Conservation (phyloP, 2,329 filamentous ascomycete species). For the Ophiostoma australiae region DNA sequence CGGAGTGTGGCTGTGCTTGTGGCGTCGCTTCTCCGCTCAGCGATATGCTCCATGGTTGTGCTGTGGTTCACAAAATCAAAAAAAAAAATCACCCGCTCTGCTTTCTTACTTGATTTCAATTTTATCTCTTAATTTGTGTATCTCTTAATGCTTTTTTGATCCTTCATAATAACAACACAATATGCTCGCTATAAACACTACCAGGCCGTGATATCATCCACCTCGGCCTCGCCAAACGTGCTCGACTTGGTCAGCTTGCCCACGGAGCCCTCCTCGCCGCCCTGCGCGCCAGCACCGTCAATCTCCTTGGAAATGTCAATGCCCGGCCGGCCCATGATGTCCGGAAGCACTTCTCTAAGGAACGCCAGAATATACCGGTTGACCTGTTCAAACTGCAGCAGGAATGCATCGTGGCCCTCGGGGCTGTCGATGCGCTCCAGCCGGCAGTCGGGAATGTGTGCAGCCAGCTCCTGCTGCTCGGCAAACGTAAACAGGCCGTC, state of each 20-base stretch:
- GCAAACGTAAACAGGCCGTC: slow-evolving; percentile 96
- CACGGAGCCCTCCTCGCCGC: slow-evolving; percentile 39
- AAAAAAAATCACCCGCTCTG: neutral
- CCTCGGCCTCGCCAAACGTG: slow-evolving; percentile 91
- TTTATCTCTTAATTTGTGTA: neutral
- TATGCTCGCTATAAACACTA: slow-evolving; percentile 38
- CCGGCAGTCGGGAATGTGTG: slow-evolving; percentile 69
- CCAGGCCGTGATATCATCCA: slow-evolving; percentile 95
- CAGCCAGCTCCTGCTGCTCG: slow-evolving; percentile 88
- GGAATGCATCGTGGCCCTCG: slow-evolving; percentile 93
- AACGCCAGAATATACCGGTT: slow-evolving; percentile 83
- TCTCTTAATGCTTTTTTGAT: neutral
- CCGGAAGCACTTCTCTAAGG: slow-evolving; percentile 72
- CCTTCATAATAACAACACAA: neutral
- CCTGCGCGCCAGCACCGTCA: slow-evolving; percentile 40
- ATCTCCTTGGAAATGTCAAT: neutral
- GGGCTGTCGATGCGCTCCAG: slow-evolving; percentile 86
- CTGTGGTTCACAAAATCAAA: neutral
- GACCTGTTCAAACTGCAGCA: slow-evolving; percentile 95
- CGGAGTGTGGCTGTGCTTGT: slow-evolving; percentile 3
- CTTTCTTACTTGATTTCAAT: neutral
- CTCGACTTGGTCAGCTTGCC: slow-evolving; percentile 74
- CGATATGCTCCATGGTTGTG: neutral
- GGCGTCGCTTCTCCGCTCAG: neutral
- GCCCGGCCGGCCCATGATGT: slow-evolving; percentile 67